These are phyloP conservation scores for Tagetes patula DNA, from an alignment of 129 eudicot genomes.

Conservation along the genomic window DNA sequence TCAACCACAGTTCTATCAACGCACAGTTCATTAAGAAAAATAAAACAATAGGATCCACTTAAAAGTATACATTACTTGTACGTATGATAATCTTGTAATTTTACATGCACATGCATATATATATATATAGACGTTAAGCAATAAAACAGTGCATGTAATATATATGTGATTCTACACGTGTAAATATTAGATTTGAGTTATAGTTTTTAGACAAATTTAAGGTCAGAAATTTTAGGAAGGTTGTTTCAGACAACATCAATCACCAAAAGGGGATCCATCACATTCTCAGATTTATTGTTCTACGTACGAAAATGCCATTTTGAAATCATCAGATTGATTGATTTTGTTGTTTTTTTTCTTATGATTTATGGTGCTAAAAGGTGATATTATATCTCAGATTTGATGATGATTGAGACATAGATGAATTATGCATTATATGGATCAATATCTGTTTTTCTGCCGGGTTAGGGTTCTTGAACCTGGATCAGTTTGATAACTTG, in stretches of 20 bases:
- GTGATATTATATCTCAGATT: background rate
- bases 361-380: background rate
- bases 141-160: conserved; percentile 1
- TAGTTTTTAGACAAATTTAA: conserved; percentile 21
- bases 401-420: conserved; percentile 18
- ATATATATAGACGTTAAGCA: background rate
- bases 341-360: conserved; percentile 4
- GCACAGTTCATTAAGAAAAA: no score
- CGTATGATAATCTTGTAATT: background rate
- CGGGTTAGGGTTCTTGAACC: background rate
- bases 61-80: no score
- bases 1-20: no score
- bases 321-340: conserved; percentile 17
- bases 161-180: conserved; percentile 27
- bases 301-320: background rate
- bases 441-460: background rate
- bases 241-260: conserved; percentile 38
- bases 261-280: conserved; percentile 32
- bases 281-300: conserved; percentile 19
- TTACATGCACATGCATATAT: background rate
- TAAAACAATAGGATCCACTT: no score
- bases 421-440: conserved; percentile 4
- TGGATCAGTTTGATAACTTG: background rate
- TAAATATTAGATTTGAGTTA: background rate
- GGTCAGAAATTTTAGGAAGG: conserved; percentile 40